Conservation (phyloP, 768 basidiomycete genomes). For the Tulasnella sp. region DNA sequence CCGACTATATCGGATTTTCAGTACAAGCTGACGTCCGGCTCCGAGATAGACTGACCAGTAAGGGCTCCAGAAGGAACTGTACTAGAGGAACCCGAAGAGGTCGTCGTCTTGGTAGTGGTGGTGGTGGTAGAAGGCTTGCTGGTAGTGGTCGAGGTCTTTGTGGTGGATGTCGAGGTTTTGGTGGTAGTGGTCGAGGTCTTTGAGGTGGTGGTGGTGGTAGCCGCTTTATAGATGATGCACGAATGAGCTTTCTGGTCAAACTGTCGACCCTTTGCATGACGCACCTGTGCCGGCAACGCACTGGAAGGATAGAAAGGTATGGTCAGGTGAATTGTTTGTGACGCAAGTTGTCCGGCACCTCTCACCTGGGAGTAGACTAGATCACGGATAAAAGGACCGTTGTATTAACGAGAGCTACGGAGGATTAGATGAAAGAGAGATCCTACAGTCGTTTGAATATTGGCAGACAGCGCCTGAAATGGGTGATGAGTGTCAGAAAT, state of each 20-base stretch:
- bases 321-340: neutral
- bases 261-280: neutral
- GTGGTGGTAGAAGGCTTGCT: neutral
- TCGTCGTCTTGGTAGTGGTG: neutral
- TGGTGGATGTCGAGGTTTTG: neutral
- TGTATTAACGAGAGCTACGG: neutral
- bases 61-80: slow-evolving; percentile 4
- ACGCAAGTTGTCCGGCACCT: neutral
- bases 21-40: neutral
- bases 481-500: neutral
- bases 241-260: neutral
- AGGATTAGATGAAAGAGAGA: neutral
- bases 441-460: neutral
- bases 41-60: neutral
- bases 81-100: neutral
- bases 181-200: neutral
- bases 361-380: neutral
- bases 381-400: neutral
- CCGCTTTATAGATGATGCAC: neutral
- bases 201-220: neutral
- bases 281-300: neutral
- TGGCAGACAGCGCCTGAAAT: neutral
- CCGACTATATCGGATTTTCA: slow-evolving; percentile 1
- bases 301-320: neutral
- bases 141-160: neutral